Conservation (phyloP, 495 filamentous ascomycete genomes). For the Talaromyces ruber region DNA sequence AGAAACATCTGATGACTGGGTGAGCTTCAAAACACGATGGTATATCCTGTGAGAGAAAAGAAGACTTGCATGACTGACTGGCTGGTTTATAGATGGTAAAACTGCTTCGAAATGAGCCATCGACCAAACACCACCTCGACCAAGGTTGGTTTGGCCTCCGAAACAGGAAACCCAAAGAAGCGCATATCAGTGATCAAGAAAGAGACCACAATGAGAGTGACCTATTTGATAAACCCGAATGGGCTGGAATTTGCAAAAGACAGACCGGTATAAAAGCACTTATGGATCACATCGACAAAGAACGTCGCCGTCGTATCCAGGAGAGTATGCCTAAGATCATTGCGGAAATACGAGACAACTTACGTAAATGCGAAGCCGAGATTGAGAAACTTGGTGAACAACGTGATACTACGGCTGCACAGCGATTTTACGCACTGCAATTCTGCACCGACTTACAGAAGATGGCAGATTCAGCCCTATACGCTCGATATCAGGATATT, state of each 20-base stretch:
- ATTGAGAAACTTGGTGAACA: neutral
- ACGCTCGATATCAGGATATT: neutral
- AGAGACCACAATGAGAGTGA: neutral
- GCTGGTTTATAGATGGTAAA: neutral
- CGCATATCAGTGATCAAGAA: neutral
- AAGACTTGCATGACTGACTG: neutral
- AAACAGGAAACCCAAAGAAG: constrained; percentile 2
- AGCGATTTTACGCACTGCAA: neutral
- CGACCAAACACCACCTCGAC: neutral
- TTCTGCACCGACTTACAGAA: neutral
- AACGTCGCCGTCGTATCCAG: neutral
- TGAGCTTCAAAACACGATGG: neutral
- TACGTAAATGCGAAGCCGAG: neutral
- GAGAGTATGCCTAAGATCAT: neutral
- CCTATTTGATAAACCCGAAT: neutral
- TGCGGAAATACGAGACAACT: neutral
- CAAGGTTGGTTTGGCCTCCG: constrained; percentile 3
- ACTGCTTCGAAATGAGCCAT: constrained; percentile 1
- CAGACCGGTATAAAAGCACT: constrained; percentile 2
- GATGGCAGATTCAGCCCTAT: neutral
- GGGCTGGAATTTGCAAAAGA: neutral
- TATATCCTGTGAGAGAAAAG: neutral
- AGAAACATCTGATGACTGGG: constrained; percentile 5
- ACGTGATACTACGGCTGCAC: neutral
- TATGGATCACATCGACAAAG: constrained; percentile 4